Percentiles rank a stretch among this genome's conserved stretches.
These are phyloP conservation scores for Saccharomyces hybrid DNA, from an alignment of 1,139 yeast genomes.

Conservation along the genomic window DNA sequence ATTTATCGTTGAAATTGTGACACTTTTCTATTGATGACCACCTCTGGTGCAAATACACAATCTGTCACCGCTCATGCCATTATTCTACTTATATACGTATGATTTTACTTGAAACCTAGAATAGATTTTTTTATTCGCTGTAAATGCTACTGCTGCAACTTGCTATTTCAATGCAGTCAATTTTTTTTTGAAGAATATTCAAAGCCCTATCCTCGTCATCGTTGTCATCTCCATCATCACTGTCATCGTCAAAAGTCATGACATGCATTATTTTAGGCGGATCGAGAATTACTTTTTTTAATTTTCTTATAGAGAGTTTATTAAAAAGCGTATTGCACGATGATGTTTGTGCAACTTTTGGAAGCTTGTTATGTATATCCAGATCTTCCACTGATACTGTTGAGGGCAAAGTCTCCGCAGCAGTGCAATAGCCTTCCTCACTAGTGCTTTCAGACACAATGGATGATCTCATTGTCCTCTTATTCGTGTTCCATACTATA, in stretches of 20 bases:
- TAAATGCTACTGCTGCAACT: constrained; percentile 7
- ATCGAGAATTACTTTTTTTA: constrained; percentile 3
- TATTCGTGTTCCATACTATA: constrained; percentile 3
- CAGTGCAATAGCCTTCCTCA: constrained; percentile 13
- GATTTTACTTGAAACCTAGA: background rate
- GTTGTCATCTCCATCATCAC: constrained; percentile 1
- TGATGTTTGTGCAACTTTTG: background rate
- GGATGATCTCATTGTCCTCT: background rate
- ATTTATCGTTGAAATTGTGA: background rate
- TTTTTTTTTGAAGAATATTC: constrained; percentile 10
- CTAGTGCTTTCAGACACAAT: background rate
- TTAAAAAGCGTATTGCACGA: background rate
- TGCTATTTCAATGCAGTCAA: constrained; percentile 10
- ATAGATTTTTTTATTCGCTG: background rate
- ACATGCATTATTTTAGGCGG: constrained; percentile 5
- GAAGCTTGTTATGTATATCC: constrained; percentile 2
- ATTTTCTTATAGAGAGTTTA: background rate
- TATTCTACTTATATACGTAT: background rate
- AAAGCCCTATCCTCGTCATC: constrained; percentile 7
- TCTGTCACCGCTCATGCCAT: background rate
- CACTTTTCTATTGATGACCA: background rate
- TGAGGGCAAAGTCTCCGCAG: constrained; percentile 11
- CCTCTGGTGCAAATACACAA: background rate
- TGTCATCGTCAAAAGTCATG: constrained; percentile 5
- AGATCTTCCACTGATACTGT: constrained; percentile 7